Conservation (phyloP, 495 filamentous ascomycete genomes). For the Penicillium macrosclerotiorum region DNA sequence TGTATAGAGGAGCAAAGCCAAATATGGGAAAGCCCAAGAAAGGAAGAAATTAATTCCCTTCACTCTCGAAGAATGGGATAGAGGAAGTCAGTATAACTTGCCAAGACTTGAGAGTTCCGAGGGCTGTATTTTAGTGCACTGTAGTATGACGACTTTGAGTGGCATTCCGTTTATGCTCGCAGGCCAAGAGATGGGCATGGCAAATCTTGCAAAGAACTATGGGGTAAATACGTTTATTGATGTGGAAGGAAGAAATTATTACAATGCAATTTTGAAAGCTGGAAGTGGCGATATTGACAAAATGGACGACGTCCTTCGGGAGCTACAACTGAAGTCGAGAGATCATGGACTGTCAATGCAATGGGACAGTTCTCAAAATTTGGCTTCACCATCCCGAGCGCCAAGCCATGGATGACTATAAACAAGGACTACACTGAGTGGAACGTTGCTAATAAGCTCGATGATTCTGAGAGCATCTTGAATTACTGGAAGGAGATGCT, state of each 20-base stretch:
- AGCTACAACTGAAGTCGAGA: constrained; percentile 46
- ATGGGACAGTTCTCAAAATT: constrained; percentile 39
- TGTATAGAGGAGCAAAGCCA: no score
- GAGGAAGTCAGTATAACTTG: no score
- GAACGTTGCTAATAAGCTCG: constrained; percentile 11
- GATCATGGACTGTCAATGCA: constrained; percentile 49
- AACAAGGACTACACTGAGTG: constrained; percentile 42
- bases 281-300: constrained; percentile 23
- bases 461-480: constrained; percentile 11
- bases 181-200: constrained; percentile 68
- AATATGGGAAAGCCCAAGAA: no score
- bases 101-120: no score
- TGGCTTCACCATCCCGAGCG: constrained; percentile 39
- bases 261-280: constrained; percentile 29
- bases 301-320: constrained; percentile 38
- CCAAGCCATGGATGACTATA: constrained; percentile 51
- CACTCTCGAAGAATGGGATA: no score
- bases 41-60: no score
- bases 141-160: constrained; percentile 47
- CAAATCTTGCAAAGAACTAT: constrained; percentile 57
- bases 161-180: constrained; percentile 65
- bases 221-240: constrained; percentile 58
- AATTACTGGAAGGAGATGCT: constrained; percentile 9
- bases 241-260: constrained; percentile 57
- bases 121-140: no score